phyloP scores from a whole-genome alignment of 176 grass and related monocot genomes.

The Pharus latifolius region DNA sequence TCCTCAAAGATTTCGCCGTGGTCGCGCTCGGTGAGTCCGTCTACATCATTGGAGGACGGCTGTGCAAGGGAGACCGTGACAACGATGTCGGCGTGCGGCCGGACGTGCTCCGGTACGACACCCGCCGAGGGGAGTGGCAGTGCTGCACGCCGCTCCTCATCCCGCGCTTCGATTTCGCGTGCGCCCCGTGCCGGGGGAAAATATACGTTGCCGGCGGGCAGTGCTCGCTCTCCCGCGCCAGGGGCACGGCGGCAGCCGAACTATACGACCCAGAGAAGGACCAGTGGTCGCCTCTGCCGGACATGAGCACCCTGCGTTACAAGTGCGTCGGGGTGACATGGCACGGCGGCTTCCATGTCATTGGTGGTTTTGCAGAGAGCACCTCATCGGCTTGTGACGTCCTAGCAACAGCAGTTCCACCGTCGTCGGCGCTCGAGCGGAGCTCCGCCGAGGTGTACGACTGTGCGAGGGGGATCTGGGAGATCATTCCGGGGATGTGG shows the following conservation, averaged over 20 bases:
- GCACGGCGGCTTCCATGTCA: slow-evolving; percentile 60
- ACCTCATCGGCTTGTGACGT: not conserved
- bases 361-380: slow-evolving; percentile 53
- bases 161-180: slow-evolving; percentile 64
- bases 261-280: slow-evolving; percentile 21
- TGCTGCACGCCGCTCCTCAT: slow-evolving; percentile 34
- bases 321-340: slow-evolving; percentile 61
- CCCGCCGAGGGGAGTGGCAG: slow-evolving; percentile 29
- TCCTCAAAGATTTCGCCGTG: slow-evolving; percentile 46
- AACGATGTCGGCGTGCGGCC: slow-evolving; percentile 33
- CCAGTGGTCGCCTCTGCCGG: slow-evolving; percentile 37
- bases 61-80: slow-evolving; percentile 32
- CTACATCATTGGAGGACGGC: slow-evolving; percentile 45
- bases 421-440: slow-evolving; percentile 51
- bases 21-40: slow-evolving; percentile 30
- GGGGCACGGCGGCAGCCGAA: slow-evolving; percentile 49
- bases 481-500: slow-evolving; percentile 73
- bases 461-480: slow-evolving; percentile 20
- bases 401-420: not conserved
- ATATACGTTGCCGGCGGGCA: slow-evolving; percentile 61
- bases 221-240: slow-evolving; percentile 28
- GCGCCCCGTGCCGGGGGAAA: slow-evolving; percentile 32
- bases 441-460: slow-evolving; percentile 70
- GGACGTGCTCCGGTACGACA: slow-evolving; percentile 42
- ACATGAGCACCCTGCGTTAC: slow-evolving; percentile 55